phyloP scores from a whole-genome alignment of 1,139 yeast genomes.

The Pichia sp. region DNA sequence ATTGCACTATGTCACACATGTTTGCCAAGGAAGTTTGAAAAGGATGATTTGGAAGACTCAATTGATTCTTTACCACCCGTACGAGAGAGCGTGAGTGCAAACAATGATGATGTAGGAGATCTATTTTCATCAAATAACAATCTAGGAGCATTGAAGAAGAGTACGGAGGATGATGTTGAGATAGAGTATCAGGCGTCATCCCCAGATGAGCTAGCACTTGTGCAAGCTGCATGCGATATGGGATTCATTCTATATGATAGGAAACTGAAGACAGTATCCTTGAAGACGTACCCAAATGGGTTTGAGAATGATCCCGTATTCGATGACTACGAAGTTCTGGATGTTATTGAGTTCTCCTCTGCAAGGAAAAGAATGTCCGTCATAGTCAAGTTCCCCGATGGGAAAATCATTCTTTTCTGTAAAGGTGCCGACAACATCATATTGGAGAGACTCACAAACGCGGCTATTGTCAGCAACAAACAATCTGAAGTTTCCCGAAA shows the following conservation, averaged over 20 bases:
- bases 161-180: conserved; percentile 35
- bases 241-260: conserved; percentile 78
- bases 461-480: conserved; percentile 53
- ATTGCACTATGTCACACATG: conserved; percentile 89
- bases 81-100: neutral
- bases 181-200: conserved; percentile 87
- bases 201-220: conserved; percentile 92
- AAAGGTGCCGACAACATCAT: conserved; percentile 98
- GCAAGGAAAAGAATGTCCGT: conserved; percentile 92
- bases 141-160: conserved; percentile 7
- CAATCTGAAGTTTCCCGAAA: conserved; percentile 55
- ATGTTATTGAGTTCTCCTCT: conserved; percentile 80
- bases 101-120: conserved; percentile 14
- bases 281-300: conserved; percentile 81
- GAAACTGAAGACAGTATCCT: conserved; percentile 47
- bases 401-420: conserved; percentile 70
- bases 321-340: conserved; percentile 68
- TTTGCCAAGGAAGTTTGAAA: conserved; percentile 49
- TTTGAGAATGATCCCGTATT: conserved; percentile 54
- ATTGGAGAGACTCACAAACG: conserved; percentile 58
- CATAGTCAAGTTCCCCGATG: conserved; percentile 73
- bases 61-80: conserved; percentile 14
- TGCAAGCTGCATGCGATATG: conserved; percentile 89
- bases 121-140: neutral
- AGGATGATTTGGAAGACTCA: conserved; percentile 12